Evolutionary conservation across 2,329 filamentous ascomycete species (phyloP), one percentile per base, ranked within the genome.

Genomic region (Epichloe glyceriae): DNA sequence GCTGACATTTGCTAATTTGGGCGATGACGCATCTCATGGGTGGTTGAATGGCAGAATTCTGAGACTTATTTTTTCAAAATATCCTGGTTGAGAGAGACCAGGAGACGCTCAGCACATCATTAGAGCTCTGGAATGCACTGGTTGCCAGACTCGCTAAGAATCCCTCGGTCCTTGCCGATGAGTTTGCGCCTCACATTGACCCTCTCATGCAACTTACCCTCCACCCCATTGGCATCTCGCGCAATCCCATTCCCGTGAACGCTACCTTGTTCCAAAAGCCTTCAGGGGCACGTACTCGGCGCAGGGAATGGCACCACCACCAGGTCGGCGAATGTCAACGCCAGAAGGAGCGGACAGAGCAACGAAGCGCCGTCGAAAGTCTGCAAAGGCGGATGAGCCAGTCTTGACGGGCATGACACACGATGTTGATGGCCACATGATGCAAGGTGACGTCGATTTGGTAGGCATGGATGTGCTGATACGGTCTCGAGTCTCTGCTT

Each of bases 361-460:
- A 14, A 73, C 82, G 2, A 88, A 93, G 67, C 83, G 88, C 56
- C 79, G 89, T 35, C 82, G 89, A 54, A 94, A 89, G 66, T 86
- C 86, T 0, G 82, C 86, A n/a, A 95, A 94, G 71, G 70, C 79
- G 19, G 87, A 93, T 50, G 85, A 90, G 30, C 68, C 76, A 8
- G 71, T 78, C 1, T 70, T 78, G 1, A 69, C 77, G 4, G 78
- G 72, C n/a, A 72, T 85, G n/a, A 80, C 85, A 1, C 93, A 98
- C 67, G 95, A 98, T 65, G 88, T 98, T 17, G 93, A 98, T 64
- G 93, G 90, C 10, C 90, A 95, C 58, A 96, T 98, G 85, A 89
- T 98, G 73, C 87, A 91, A 63, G 93, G 94, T 48, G 94, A 98
- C 61, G 84, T 97, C 45, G 94, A 98, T 62, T 75, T 98, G 41